These are phyloP conservation scores for Heterobasidion annosum DNA, from an alignment of 1,284 basidiomycete genomes.

Conservation along the genomic window DNA sequence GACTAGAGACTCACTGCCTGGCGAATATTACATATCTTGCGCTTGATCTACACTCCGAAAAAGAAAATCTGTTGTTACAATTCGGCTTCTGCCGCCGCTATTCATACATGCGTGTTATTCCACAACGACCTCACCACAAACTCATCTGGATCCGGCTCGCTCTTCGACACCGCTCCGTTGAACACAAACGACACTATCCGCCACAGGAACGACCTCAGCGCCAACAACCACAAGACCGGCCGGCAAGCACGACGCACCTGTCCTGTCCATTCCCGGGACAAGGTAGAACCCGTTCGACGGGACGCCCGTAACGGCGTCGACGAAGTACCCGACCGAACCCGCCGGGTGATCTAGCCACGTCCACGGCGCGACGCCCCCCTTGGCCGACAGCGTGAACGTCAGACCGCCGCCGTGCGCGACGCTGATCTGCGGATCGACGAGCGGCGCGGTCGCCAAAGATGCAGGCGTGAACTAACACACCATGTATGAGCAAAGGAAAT, in stretches of 20 bases:
- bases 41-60: neutral
- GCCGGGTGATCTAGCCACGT: constrained; percentile 52
- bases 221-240: neutral
- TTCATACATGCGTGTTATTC: constrained; percentile 39
- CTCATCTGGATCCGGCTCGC: constrained; percentile 25
- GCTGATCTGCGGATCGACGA: constrained; percentile 39
- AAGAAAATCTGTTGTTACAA: neutral
- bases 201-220: neutral
- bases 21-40: no score
- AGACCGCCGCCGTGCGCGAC: constrained; percentile 24
- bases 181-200: constrained; percentile 34
- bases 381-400: constrained; percentile 43
- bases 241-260: constrained; percentile 22
- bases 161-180: constrained; percentile 28
- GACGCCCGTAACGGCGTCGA: constrained; percentile 29
- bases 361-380: constrained; percentile 45
- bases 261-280: constrained; percentile 40
- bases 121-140: constrained; percentile 48
- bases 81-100: neutral
- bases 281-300: constrained; percentile 47
- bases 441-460: constrained; percentile 32
- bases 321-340: constrained; percentile 44
- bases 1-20: no score
- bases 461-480: constrained; percentile 39
- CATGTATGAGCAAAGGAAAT: neutral